Evolutionary conservation across 106 monocot species (phyloP).

Genomic region (Xerophyta viscosa): DNA sequence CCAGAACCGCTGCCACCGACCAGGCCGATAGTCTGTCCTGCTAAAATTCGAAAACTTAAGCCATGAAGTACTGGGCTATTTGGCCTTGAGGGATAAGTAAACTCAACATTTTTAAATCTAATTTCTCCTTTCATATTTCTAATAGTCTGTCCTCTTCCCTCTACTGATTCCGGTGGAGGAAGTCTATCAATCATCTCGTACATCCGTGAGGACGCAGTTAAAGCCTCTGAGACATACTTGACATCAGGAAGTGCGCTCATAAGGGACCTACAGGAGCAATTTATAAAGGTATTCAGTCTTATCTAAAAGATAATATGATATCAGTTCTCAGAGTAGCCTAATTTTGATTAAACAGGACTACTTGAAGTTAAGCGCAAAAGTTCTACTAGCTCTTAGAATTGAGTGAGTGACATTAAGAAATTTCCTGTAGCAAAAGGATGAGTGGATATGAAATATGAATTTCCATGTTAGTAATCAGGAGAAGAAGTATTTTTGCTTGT

Average conservation of each 20-base stretch:
- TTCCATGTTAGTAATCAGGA: too few species aligned
- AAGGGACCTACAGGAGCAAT: conserved; percentile 9
- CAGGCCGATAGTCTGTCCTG: conserved; percentile 20
- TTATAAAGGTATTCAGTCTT: too few species aligned
- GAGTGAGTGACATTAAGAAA: too few species aligned
- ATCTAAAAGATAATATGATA: too few species aligned
- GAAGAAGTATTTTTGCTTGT: too few species aligned
- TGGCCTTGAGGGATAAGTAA: conserved; percentile 35
- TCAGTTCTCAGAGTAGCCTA: too few species aligned
- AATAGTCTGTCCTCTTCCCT: conserved; percentile 2
- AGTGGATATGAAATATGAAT: too few species aligned
- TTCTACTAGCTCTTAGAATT: too few species aligned
- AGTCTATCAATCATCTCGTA: conserved; percentile 10
- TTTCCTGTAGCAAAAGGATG: too few species aligned
- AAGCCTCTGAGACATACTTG: conserved; percentile 27
- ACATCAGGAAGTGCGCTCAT: conserved; percentile 25
- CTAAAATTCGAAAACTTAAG: conserved; percentile 18
- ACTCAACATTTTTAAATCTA: conserved; percentile 20
- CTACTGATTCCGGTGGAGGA: conserved; percentile 4
- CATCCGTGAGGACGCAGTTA: conserved; percentile 14
- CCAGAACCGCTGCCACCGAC: conserved; percentile 41
- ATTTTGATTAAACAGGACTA: too few species aligned
- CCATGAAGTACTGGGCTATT: conserved; percentile 10
- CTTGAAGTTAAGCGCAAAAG: too few species aligned
- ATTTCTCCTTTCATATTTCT: conserved; percentile 14